Conservation (phyloP, 768 basidiomycete species). For the Sarcomyxa edulis region DNA sequence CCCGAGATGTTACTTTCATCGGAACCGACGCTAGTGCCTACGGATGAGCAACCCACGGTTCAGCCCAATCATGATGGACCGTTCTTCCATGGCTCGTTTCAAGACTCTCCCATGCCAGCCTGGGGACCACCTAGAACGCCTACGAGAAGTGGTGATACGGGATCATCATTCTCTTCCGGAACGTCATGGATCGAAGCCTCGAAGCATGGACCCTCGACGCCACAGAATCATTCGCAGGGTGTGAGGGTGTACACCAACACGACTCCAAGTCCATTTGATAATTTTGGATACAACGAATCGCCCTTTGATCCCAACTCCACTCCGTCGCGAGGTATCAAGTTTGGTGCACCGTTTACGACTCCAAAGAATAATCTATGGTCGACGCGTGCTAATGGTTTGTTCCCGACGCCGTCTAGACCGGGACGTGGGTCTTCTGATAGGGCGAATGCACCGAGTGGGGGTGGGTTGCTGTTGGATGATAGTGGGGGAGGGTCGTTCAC, state of each 20-base stretch:
- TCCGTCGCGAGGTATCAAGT: slow-evolving; percentile 72
- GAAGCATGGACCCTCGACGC: slow-evolving; percentile 50
- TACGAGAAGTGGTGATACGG: slow-evolving; percentile 27
- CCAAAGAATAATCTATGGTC: slow-evolving; percentile 55
- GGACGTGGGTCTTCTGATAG: slow-evolving; percentile 25
- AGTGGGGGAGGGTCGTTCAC: no score
- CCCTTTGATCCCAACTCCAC: slow-evolving; percentile 79
- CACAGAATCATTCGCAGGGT: slow-evolving; percentile 33
- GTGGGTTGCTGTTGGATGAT: slow-evolving; percentile 13
- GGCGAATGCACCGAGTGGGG: slow-evolving; percentile 21
- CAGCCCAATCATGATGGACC: slow-evolving; percentile 45
- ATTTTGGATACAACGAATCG: slow-evolving; percentile 36
- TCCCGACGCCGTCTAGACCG: slow-evolving; percentile 48
- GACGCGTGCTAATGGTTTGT: slow-evolving; percentile 34
- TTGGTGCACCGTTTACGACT: slow-evolving; percentile 51
- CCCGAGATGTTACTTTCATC: slow-evolving; percentile 21
- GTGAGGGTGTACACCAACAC: slow-evolving; percentile 34
- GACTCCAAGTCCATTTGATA: slow-evolving; percentile 35
- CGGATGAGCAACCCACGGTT: slow-evolving; percentile 44
- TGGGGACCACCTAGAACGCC: slow-evolving; percentile 55
- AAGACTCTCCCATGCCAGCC: slow-evolving; percentile 49
- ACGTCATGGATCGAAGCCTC: slow-evolving; percentile 47
- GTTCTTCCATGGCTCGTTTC: slow-evolving; percentile 51
- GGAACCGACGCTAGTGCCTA: slow-evolving; percentile 69
- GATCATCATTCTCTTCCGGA: slow-evolving; percentile 23